phyloP scores from a whole-genome alignment of 305 asterid species.

The Withania somnifera region DNA sequence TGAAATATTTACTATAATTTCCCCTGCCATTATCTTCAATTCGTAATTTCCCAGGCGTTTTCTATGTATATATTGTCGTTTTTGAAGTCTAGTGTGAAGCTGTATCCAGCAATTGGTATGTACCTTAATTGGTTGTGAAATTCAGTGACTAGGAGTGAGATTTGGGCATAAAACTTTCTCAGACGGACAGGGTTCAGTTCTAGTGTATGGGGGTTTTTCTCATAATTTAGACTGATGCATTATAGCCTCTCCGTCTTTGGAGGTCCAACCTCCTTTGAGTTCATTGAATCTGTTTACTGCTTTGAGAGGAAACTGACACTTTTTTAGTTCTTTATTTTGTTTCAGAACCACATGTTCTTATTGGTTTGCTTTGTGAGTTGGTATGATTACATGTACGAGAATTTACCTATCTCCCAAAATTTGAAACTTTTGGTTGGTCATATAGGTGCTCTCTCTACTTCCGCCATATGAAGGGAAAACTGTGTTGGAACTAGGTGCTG shows the following conservation, averaged over 20 bases:
- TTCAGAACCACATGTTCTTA: neutral
- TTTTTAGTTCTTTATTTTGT: neutral
- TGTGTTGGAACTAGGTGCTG: conserved; percentile 94
- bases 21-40: neutral
- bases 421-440: conserved; percentile 1
- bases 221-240: neutral
- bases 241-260: neutral
- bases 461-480: conserved; percentile 80
- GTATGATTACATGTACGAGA: neutral
- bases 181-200: neutral
- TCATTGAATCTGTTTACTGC: neutral
- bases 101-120: neutral
- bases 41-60: neutral
- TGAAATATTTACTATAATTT: too few species aligned
- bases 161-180: neutral
- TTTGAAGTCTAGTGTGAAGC: neutral
- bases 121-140: neutral
- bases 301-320: neutral
- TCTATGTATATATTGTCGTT: neutral
- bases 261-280: neutral
- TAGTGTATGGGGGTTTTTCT: neutral
- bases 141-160: neutral
- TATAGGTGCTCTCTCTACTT: conserved; percentile 72
- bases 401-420: neutral
- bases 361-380: neutral